Conservation (phyloP, 2,329 filamentous ascomycete genomes). For the Rhynchosporium secalis region DNA sequence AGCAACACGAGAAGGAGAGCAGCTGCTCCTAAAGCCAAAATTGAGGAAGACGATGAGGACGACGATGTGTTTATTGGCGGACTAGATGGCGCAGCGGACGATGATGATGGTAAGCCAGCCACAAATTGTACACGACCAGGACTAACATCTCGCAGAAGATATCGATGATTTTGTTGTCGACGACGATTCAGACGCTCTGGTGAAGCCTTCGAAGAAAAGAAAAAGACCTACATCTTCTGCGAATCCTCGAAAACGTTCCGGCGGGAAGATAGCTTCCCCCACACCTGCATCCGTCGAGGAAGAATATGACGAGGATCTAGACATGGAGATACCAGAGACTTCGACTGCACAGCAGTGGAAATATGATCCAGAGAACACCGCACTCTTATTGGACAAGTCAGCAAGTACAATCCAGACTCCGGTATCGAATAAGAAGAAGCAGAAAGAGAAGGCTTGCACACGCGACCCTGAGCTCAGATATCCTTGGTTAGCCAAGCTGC, state of each 20-base stretch:
- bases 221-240: constrained; percentile 56
- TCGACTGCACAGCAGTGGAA: constrained; percentile 85
- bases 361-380: constrained; percentile 61
- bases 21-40: constrained; percentile 65
- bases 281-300: constrained; percentile 42
- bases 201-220: constrained; percentile 63
- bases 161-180: constrained; percentile 82
- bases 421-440: constrained; percentile 38
- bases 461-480: constrained; percentile 86
- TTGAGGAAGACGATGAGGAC: constrained; percentile 67
- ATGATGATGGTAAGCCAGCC: constrained; percentile 51
- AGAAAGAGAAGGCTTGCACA: constrained; percentile 69
- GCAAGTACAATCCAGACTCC: constrained; percentile 42
- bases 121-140: constrained; percentile 16
- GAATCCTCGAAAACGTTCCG: constrained; percentile 60
- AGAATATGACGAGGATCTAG: constrained; percentile 53
- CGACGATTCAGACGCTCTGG: constrained; percentile 76
- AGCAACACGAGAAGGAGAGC: constrained; percentile 43
- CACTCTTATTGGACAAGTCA: constrained; percentile 50
- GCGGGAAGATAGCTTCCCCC: constrained; percentile 51
- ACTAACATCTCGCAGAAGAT: constrained; percentile 50
- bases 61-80: constrained; percentile 66
- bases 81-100: constrained; percentile 60
- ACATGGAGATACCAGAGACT: constrained; percentile 56
- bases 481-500: constrained; percentile 82